Percentiles rank a stretch among this genome's conserved stretches.
Evolutionary conservation across 169 alveolate genomes (phyloP).

Genomic region (Plasmodium vivax): DNA sequence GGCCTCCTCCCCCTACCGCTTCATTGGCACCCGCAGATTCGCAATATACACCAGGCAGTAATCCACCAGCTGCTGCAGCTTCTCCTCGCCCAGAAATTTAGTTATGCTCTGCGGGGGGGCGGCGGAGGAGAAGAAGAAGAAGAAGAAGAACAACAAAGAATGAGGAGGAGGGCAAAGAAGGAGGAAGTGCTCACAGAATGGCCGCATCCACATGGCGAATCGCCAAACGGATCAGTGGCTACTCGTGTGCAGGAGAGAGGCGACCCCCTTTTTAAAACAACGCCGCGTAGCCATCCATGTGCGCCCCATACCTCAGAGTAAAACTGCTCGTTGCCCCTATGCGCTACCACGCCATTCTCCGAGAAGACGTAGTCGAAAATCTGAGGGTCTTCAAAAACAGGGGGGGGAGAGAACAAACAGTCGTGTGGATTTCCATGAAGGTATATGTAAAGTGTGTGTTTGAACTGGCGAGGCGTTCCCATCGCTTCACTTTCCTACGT

Average conservation of each 20-base stretch:
- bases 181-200: neutral
- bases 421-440: neutral
- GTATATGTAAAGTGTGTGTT: neutral
- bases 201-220: neutral
- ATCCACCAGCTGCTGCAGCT: constrained; percentile 88
- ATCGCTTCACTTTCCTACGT: constrained; percentile 50
- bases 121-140: neutral
- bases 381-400: constrained; percentile 44
- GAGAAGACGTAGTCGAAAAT: constrained; percentile 87
- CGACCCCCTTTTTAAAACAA: neutral
- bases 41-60: constrained; percentile 90
- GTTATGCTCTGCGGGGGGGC: constrained; percentile 77
- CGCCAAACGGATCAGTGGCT: too few species aligned
- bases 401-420: neutral
- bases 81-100: constrained; percentile 88
- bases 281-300: neutral
- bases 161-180: neutral
- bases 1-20: constrained; percentile 82
- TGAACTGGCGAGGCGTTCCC: neutral
- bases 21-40: constrained; percentile 94
- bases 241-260: neutral
- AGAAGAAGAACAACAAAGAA: too few species aligned
- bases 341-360: constrained; percentile 93
- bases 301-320: constrained; percentile 69
- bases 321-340: constrained; percentile 86